Percentiles rank a stretch among this genome's conserved stretches.
Evolutionary conservation across 1,139 yeast genomes (phyloP).

Genomic region (Candida sp.): DNA sequence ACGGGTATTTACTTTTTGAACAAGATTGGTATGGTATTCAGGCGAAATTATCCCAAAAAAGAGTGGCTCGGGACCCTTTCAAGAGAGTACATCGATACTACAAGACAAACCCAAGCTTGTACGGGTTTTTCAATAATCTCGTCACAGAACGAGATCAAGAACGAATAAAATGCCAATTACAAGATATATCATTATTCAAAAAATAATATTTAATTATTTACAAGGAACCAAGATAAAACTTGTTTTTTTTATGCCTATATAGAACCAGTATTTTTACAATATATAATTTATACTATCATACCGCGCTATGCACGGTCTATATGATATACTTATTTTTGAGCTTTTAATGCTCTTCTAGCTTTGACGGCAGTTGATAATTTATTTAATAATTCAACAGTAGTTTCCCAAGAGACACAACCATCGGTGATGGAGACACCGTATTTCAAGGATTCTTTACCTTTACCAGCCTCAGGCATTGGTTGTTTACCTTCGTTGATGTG

Average conservation of each 20-base stretch:
- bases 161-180: conserved; percentile 9
- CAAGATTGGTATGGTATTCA: conserved; percentile 61
- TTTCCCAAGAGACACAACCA: conserved; percentile 91
- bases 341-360: conserved; percentile 55
- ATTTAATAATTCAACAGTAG: conserved; percentile 70
- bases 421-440: conserved; percentile 97
- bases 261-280: neutral
- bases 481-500: conserved; percentile 92
- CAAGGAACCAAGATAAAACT: neutral
- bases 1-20: conserved; percentile 56
- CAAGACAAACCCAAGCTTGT: conserved; percentile 21
- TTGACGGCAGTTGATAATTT: conserved; percentile 76
- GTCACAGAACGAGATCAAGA: conserved; percentile 6
- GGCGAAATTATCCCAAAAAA: conserved; percentile 37
- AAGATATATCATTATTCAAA: conserved; percentile 8
- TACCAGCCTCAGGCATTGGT: conserved; percentile 65
- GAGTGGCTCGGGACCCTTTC: conserved; percentile 60
- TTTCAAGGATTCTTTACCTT: conserved; percentile 68
- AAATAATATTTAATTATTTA: neutral
- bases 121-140: conserved; percentile 16
- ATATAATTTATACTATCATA: neutral
- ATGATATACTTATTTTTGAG: neutral
- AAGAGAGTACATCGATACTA: conserved; percentile 42
- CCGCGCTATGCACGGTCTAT: neutral
- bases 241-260: conserved; percentile 1